Evolutionary conservation across 2,329 filamentous ascomycete genomes (phyloP), one percentile per base, ranked within the genome.

Genomic region (Mariannaea sp.): DNA sequence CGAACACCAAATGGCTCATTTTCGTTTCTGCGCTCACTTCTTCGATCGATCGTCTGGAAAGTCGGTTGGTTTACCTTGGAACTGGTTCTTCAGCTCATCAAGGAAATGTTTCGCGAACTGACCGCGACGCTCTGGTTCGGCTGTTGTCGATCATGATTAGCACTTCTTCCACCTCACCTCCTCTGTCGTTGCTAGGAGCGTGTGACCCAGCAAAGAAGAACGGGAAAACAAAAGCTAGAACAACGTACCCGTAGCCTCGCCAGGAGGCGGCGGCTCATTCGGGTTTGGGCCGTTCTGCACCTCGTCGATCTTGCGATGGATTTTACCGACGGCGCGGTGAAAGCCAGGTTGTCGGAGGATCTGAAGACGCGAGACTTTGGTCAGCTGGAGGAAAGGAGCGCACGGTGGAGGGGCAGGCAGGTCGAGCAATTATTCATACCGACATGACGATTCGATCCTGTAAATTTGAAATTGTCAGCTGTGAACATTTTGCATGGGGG

Each of bases 291-390:
- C 80, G 56, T 82, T 58, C 38, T 74, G 72, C 14, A 69, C 65
- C 55, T 82, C 78, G 60, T 83, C 68, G 30, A 83, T 73, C 3
- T 66, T 71, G 12, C 74, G 73, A 53, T 83, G 80, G 27, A 83
- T 78, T n/a, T 75, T 72, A 7, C 77, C 77, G 32, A 83, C 80
- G 3, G 73, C 74, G 55, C 75, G 75, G 56, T 83, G 80, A 62
- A 82, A 83, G 7, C 71, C 69, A 1, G 79, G 80, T 13, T 74
- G 79, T 19, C 73, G 71, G 13, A 83, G 76, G 49, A 83, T 77
- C 77, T 80, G 29, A 4, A 16, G 26, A 4, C 48, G 45, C 59
- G 48, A 42, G 59, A 58, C 41, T 47, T 57, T 38, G 39, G 12
- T 19, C 6, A 36, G n/a, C 6, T 6, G 7, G 6, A 6, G 22